phyloP scores from a whole-genome alignment of 2,329 filamentous ascomycete species.

The Coniosporium tulheliwenetii region DNA sequence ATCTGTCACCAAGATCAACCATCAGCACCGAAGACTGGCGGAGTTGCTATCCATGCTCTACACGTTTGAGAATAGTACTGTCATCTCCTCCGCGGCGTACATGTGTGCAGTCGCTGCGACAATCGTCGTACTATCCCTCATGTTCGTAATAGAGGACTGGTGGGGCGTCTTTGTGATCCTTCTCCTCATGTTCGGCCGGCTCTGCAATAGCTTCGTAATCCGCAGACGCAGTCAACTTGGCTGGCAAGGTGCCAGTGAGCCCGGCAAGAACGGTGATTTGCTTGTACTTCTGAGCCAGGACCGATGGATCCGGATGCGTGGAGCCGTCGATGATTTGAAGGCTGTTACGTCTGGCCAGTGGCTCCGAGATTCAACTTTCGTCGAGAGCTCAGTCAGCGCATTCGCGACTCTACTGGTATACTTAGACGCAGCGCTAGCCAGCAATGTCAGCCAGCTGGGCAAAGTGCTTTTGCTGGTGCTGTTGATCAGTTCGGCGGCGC shows the following conservation, averaged over 20 bases:
- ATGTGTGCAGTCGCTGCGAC: conserved; percentile 4
- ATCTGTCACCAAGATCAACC: conserved; percentile 3
- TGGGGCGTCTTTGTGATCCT: conserved; percentile 34
- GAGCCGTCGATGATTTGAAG: conserved; percentile 39
- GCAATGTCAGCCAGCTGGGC: conserved; percentile 38
- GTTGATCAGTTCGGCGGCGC: conserved; percentile 35
- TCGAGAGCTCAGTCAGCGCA: conserved; percentile 37
- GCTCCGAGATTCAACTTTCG: conserved; percentile 35
- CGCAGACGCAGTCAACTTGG: conserved; percentile 28
- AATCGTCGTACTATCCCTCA: conserved; percentile 2
- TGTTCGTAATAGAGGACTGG: conserved; percentile 9
- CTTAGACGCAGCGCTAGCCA: conserved; percentile 37
- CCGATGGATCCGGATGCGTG: conserved; percentile 36
- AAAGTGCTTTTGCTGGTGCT: conserved; percentile 35
- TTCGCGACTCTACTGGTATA: conserved; percentile 42
- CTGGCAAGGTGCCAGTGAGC: conserved; percentile 22
- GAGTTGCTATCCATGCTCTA: not conserved
- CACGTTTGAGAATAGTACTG: not conserved
- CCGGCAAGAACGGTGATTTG: conserved; percentile 28
- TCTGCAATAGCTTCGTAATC: conserved; percentile 41
- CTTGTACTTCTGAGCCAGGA: conserved; percentile 37
- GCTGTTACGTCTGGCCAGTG: conserved; percentile 43
- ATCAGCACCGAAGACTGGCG: not conserved
- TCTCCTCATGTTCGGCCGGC: conserved; percentile 36
- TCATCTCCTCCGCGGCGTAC: not conserved